Evolutionary conservation across 129 eudicot species (phyloP).

Genomic region (Helianthus annuus): DNA sequence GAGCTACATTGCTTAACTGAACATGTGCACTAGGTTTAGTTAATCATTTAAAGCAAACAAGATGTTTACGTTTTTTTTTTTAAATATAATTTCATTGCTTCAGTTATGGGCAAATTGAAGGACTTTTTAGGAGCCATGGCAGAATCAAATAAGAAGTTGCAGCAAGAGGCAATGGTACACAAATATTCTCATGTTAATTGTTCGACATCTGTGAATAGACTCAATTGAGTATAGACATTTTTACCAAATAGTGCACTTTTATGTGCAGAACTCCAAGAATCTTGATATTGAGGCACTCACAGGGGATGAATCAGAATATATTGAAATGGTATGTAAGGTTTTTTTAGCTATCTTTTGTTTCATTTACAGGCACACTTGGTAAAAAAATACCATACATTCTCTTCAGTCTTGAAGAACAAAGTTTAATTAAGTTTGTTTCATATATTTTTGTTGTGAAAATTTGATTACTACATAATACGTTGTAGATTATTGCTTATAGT

Average conservation of each 20-base stretch:
- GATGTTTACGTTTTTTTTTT: no score
- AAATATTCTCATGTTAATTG: not conserved
- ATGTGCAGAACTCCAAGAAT: conserved; percentile 59
- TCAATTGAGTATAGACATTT: not conserved
- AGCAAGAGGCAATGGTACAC: conserved; percentile 63
- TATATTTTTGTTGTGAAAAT: not conserved
- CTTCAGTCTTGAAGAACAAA: not conserved
- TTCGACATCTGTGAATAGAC: not conserved
- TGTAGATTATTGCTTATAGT: not conserved
- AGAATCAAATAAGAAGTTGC: conserved; percentile 70
- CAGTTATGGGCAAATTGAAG: conserved; percentile 64
- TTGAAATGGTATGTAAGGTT: conserved; percentile 67
- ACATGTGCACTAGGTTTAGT: not conserved
- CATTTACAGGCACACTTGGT: not conserved
- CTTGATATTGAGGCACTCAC: conserved; percentile 71
- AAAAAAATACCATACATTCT: not conserved
- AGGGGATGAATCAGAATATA: conserved; percentile 70
- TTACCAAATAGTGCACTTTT: conserved; percentile 13
- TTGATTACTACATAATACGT: not conserved
- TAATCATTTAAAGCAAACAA: not conserved
- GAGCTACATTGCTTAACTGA: no score
- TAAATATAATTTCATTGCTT: not conserved
- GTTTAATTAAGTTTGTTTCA: not conserved
- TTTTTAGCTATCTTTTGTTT: not conserved
- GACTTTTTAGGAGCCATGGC: conserved; percentile 78